Evolutionary conservation across 352 stramenopile genomes (phyloP).

Genomic region (Peronospora belbahrii): DNA sequence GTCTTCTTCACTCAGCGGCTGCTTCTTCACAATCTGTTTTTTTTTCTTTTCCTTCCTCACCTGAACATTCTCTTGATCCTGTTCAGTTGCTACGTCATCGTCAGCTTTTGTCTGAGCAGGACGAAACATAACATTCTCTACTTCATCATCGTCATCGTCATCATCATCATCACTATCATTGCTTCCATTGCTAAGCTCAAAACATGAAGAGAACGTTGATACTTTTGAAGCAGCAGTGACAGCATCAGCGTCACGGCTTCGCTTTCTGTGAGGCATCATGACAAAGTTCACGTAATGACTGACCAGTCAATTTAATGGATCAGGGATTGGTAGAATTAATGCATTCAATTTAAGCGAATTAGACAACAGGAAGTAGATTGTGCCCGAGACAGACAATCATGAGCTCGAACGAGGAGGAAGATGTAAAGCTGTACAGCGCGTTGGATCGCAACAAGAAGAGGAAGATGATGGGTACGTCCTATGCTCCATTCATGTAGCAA

Average conservation of each 20-base stretch:
- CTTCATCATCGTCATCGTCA: constrained; percentile 51
- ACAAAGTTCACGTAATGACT: constrained; percentile 1
- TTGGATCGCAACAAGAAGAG: constrained; percentile 60
- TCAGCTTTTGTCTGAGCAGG: constrained; percentile 19
- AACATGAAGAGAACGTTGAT: constrained; percentile 5
- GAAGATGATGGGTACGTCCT: constrained; percentile 47
- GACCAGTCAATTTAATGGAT: constrained; percentile 19
- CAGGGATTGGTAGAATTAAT: constrained; percentile 16
- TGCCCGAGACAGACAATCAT: constrained; percentile 4
- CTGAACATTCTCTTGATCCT: constrained; percentile 47
- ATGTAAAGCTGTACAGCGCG: constrained; percentile 66
- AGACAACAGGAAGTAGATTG: not conserved
- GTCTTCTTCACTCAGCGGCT: constrained; percentile 16
- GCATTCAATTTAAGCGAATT: constrained; percentile 2
- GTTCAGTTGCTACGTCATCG: constrained; percentile 1
- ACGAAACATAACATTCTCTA: constrained; percentile 71
- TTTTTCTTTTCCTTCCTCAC: constrained; percentile 34
- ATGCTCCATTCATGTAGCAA: not conserved
- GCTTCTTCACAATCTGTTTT: constrained; percentile 5
- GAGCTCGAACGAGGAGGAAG: constrained; percentile 46
- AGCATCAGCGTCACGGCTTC: constrained; percentile 8
- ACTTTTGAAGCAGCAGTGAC: not conserved
- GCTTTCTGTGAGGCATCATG: too few relatives aligned
- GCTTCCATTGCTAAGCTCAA: constrained; percentile 10
- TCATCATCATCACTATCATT: constrained; percentile 9